Base-by-base conservation (phyloP, 257 asterid genomes). In the Agastache rugosa region DNA sequence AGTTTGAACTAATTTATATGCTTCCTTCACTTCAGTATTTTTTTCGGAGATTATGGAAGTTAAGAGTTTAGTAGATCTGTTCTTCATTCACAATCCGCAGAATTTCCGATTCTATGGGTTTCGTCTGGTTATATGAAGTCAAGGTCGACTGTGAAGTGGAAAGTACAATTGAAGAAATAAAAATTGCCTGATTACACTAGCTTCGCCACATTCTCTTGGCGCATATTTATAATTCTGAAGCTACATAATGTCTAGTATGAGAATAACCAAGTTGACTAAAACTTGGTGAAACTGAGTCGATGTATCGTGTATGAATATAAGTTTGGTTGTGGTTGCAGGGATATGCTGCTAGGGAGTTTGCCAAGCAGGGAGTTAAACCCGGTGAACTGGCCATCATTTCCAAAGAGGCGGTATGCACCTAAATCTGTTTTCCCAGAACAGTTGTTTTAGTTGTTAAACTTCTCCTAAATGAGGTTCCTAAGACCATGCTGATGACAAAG, bases 341-440 rank as follows among this genome's bases (percentile, higher is more conserved):
- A 17, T 94, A 94, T 77, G 99, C 97, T 27, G 99, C 99, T 65
- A 83, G 97, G 67, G 97, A 94, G 71, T 94, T 94, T n/a, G 83
- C 88, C 69, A 92, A 92, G 79, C 99, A 89, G 84, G 97, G 97
- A 71, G 96, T 90, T 37, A 79, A 90, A 70, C 92, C 96, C 42
- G 91, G 90, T 67, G 99, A 94, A 80, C 82, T 94, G 73, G 97
- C 99, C 5, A 73, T 92, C 65, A 94, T 94, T 76, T 94, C 97
- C 81, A 94, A 92, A 75, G 99, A 94, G 88, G 96, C 87, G 85
- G 99, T 94, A 84, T 64, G 97, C 41, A 45, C 50, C 59, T 35
- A 17, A 31, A 17, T 3, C n/a, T 7, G n/a, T 55, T 41, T 73
- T 31, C 41, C 5, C 51, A 31, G 22, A 41, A 45, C 44, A 47